Conservation (phyloP, 805 yeast genomes). For the Candida chilensis region DNA sequence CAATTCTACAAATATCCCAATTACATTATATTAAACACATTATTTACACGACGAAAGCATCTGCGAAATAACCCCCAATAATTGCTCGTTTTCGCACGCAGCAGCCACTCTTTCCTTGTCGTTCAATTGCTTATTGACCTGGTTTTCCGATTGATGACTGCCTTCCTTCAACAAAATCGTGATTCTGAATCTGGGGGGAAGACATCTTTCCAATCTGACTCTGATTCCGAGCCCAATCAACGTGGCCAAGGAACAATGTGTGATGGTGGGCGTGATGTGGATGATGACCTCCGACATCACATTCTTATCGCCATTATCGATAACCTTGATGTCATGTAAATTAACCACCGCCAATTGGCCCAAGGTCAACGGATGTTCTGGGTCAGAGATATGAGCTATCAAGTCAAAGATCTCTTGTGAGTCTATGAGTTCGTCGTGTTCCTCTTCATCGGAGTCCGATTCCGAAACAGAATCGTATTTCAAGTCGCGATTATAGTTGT, state of each 20-base stretch:
- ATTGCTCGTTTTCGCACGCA: conserved; percentile 94
- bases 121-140: conserved; percentile 92
- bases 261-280: conserved; percentile 91
- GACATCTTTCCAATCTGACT: conserved; percentile 80
- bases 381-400: conserved; percentile 83
- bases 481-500: conserved; percentile 1
- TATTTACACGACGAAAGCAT: conserved; percentile 78
- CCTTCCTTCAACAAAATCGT: conserved; percentile 80
- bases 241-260: conserved; percentile 95
- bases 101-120: conserved; percentile 98
- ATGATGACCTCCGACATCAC: conserved; percentile 71
- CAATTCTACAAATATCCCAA: neutral
- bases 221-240: conserved; percentile 91
- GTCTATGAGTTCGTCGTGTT: conserved; percentile 52
- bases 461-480: neutral
- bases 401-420: conserved; percentile 85
- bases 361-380: conserved; percentile 92
- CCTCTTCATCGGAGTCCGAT: conserved; percentile 12
- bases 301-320: conserved; percentile 39
- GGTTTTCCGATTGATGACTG: conserved; percentile 90
- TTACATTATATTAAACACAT: neutral
- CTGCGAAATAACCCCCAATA: conserved; percentile 79
- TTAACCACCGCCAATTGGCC: conserved; percentile 95
- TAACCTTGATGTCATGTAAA: conserved; percentile 67
- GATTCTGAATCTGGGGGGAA: conserved; percentile 79